Conservation (phyloP, 257 asterid species). For the Verbena officinalis region DNA sequence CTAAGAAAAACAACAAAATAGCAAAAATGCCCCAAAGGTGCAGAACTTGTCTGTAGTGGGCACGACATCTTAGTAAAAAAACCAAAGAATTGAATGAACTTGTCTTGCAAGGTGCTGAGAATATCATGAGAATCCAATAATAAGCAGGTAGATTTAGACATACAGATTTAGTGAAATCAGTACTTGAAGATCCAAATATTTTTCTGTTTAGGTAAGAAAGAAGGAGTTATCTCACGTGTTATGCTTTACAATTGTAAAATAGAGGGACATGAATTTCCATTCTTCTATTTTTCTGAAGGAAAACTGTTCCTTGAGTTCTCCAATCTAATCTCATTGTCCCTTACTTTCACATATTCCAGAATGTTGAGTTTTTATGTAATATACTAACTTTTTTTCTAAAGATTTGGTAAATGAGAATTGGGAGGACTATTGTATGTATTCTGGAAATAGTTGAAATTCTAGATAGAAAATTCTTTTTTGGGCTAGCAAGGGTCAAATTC, state of each 20-base stretch:
- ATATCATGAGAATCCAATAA: slow-evolving; percentile 8
- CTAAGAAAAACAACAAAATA: not conserved
- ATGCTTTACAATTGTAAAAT: not conserved
- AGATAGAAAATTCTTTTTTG: not conserved
- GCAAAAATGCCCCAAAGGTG: not conserved
- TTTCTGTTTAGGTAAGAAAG: slow-evolving; percentile 8
- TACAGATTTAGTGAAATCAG: slow-evolving; percentile 6
- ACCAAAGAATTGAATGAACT: not conserved
- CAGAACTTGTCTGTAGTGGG: not conserved
- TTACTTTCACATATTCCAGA: not conserved
- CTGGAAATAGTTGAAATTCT: not conserved
- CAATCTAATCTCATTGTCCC: not conserved
- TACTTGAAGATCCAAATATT: not conserved
- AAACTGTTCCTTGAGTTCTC: not conserved
- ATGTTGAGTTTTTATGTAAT: not conserved
- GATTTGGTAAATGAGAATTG: slow-evolving; percentile 1
- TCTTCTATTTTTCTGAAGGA: not conserved
- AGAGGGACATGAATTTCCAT: not conserved
- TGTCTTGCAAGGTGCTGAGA: slow-evolving; percentile 8
- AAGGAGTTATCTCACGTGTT: not conserved
- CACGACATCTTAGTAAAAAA: not conserved
- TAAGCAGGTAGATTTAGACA: slow-evolving; percentile 8
- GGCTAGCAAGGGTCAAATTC: not conserved
- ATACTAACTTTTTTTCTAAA: not conserved
- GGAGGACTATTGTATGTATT: too few species aligned